Percentiles rank a stretch among this genome's conserved stretches.
phyloP scores from a whole-genome alignment of 345 rosid species.

The Euphorbia peplus region DNA sequence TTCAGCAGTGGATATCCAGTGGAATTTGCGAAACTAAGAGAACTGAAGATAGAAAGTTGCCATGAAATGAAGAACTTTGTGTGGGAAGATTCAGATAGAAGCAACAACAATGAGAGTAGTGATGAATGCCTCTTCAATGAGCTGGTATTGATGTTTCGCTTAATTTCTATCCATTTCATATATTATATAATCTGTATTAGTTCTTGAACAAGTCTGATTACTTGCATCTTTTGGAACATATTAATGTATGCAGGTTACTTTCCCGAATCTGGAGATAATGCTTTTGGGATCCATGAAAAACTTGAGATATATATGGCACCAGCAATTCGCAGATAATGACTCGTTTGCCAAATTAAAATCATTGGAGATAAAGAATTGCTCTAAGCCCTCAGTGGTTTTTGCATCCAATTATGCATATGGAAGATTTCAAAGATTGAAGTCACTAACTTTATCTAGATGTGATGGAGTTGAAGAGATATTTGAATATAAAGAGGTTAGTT shows the following conservation, averaged over 20 bases:
- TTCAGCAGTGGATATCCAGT: neutral
- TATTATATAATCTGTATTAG: too few species aligned
- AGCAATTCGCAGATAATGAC: neutral
- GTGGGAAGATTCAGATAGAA: neutral
- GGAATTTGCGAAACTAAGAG: neutral
- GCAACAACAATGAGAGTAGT: neutral
- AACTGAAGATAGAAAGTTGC: neutral
- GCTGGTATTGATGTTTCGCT: neutral
- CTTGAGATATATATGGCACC: neutral
- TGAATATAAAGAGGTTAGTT: too few species aligned
- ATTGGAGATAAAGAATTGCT: too few species aligned
- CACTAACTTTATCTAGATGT: too few species aligned
- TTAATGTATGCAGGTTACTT: neutral
- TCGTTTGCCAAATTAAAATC: neutral
- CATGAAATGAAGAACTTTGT: conserved; percentile 2
- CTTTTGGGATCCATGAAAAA: neutral
- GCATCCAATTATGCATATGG: too few species aligned
- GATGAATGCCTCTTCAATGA: neutral
- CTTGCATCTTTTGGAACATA: too few species aligned
- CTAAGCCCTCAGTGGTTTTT: too few species aligned
- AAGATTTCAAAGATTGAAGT: too few species aligned
- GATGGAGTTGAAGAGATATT: too few species aligned
- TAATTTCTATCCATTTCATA: too few species aligned
- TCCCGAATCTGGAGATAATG: neutral
- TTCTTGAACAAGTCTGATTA: too few species aligned